Evolutionary conservation across 495 filamentous ascomycete species (phyloP).

Genomic region (Tuber borchii): DNA sequence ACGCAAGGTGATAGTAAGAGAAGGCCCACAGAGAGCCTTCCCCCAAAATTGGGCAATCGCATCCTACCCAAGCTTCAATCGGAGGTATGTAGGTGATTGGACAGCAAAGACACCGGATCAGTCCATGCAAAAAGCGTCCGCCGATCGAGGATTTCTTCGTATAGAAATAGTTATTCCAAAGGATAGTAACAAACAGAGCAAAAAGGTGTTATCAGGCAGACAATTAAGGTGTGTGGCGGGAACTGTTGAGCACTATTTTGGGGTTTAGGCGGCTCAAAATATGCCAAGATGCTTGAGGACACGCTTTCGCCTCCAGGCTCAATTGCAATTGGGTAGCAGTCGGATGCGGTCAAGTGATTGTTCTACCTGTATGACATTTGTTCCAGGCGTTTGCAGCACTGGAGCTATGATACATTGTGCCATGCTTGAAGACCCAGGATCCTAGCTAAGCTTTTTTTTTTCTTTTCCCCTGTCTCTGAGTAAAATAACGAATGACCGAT

Average conservation of each 20-base stretch:
- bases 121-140: slow-evolving; percentile 6
- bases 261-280: slow-evolving; percentile 17
- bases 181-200: background rate
- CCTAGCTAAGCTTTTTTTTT: background rate
- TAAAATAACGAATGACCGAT: slow-evolving; percentile 2
- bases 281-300: slow-evolving; percentile 31
- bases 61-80: slow-evolving; percentile 23
- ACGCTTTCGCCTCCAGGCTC: slow-evolving; percentile 26
- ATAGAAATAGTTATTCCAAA: background rate
- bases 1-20: slow-evolving; percentile 30
- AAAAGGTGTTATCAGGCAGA: background rate
- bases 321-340: background rate
- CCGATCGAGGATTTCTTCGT: background rate
- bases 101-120: slow-evolving; percentile 5
- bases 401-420: too few relatives aligned
- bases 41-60: slow-evolving; percentile 29
- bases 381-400: background rate
- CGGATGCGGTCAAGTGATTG: background rate
- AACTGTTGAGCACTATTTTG: background rate
- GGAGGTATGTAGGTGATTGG: background rate
- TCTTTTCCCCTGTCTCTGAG: background rate
- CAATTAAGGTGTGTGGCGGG: background rate
- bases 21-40: slow-evolving; percentile 23
- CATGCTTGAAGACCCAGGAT: background rate
- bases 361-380: background rate